Percentiles rank a stretch among this genome's conserved stretches.
Conservation (phyloP, 345 rosid species). For the Garcia nutans region DNA sequence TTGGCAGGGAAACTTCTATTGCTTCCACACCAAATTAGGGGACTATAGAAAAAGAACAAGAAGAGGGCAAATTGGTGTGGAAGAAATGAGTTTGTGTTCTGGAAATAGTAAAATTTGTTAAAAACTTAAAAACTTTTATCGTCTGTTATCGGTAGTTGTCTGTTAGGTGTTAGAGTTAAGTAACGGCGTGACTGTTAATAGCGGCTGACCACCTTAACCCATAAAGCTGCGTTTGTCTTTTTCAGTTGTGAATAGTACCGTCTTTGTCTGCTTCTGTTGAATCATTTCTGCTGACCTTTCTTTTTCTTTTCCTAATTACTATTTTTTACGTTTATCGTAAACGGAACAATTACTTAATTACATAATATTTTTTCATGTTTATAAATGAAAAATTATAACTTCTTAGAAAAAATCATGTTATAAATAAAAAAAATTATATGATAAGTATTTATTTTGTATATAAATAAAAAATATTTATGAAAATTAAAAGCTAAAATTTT, state of each 20-base stretch:
- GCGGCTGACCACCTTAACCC: slow-evolving; percentile 41
- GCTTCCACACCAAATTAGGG: background rate
- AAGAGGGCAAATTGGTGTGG: background rate
- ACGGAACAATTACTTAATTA: too few relatives aligned
- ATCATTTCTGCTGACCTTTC: slow-evolving; percentile 10
- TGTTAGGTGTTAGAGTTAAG: slow-evolving; percentile 11
- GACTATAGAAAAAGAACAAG: too few relatives aligned
- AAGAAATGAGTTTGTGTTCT: background rate
- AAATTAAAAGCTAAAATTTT: too few relatives aligned
- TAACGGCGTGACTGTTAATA: slow-evolving; percentile 56
- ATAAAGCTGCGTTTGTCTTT: slow-evolving; percentile 12
- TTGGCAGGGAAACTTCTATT: background rate
- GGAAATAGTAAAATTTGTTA: background rate
- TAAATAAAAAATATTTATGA: too few relatives aligned
- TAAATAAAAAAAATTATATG: too few relatives aligned
- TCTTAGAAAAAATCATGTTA: too few relatives aligned
- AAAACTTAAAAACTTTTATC: too few relatives aligned
- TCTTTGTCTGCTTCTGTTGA: slow-evolving; percentile 22
- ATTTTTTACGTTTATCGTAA: too few relatives aligned
- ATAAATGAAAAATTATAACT: too few relatives aligned
- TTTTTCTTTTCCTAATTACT: background rate
- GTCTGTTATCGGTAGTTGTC: background rate
- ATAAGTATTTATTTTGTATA: too few relatives aligned
- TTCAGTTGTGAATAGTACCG: slow-evolving; percentile 11
- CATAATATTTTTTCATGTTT: too few relatives aligned